These are phyloP conservation scores for Globisporangium parvum DNA, from an alignment of 352 stramenopile species.

Conservation along the genomic window DNA sequence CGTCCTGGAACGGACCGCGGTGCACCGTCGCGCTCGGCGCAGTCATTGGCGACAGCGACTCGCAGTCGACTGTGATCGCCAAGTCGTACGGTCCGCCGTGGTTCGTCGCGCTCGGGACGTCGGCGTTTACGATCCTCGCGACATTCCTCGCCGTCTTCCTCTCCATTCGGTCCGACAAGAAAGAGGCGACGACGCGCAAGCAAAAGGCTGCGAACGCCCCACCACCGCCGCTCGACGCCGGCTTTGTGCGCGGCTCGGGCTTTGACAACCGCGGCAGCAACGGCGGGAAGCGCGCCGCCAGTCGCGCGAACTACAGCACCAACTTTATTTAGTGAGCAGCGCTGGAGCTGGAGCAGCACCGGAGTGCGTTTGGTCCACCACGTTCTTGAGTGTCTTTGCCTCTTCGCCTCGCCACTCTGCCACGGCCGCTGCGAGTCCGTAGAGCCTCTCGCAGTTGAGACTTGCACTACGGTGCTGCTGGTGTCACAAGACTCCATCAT, in stretches of 20 bases:
- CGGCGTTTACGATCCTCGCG: conserved; percentile 3
- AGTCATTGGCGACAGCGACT: neutral
- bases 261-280: conserved; percentile 11
- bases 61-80: conserved; percentile 1
- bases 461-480: no score
- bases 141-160: conserved; percentile 7
- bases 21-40: conserved; percentile 22
- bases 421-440: no score
- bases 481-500: no score
- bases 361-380: no score
- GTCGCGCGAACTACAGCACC: conserved; percentile 25
- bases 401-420: no score
- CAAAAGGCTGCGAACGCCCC: conserved; percentile 8
- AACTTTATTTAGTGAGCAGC: conserved; percentile 24
- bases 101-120: conserved; percentile 3
- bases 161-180: conserved; percentile 9
- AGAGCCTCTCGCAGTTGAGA: no score
- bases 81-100: conserved; percentile 13
- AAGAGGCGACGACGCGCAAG: conserved; percentile 13
- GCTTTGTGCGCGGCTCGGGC: conserved; percentile 14
- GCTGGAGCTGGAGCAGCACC: no score
- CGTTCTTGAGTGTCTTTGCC: no score
- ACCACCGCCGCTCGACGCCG: conserved; percentile 11
- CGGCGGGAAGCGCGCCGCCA: conserved; percentile 9
- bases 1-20: conserved; percentile 40